A percentile compares a stretch with the other conserved stretches of the same genome.
These are phyloP conservation scores for Penicillium silybi DNA, from an alignment of 495 filamentous ascomycete genomes.

Conservation along the genomic window DNA sequence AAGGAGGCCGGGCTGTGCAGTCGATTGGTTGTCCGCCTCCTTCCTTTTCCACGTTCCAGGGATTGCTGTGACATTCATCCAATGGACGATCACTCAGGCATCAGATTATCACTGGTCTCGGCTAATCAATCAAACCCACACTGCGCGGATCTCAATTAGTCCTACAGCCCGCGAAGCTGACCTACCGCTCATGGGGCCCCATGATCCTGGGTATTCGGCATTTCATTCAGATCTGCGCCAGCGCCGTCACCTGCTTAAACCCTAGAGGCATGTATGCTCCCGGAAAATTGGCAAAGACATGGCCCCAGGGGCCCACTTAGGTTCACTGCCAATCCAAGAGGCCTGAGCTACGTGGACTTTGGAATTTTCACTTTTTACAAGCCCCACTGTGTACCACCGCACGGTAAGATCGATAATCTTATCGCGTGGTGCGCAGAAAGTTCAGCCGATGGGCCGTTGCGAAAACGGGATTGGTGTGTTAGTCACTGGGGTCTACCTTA, in stretches of 20 bases:
- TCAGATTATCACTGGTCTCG: constrained; percentile 10
- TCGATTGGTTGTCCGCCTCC: background rate
- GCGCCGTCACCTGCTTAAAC: background rate
- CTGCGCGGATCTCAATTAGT: background rate
- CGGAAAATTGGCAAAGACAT: background rate
- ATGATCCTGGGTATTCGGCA: background rate
- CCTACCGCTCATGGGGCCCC: no score
- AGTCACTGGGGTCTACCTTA: background rate
- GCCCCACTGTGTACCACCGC: background rate
- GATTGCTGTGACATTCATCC: background rate
- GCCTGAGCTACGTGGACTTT: constrained; percentile 2
- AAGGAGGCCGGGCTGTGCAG: background rate
- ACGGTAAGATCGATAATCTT: constrained; percentile 23
- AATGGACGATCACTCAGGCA: background rate
- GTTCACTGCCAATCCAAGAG: background rate
- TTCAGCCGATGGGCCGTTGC: background rate
- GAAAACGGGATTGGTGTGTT: background rate
- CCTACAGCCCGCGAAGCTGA: background rate
- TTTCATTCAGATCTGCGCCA: background rate
- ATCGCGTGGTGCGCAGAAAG: constrained; percentile 1
- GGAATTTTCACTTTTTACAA: constrained; percentile 1
- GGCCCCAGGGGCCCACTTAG: background rate
- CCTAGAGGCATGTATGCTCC: background rate
- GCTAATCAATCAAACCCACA: constrained; percentile 7
- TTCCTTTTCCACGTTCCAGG: background rate